A percentile compares a stretch with the other conserved stretches of the same genome.
Conservation (phyloP, 352 stramenopile species). For the Pythium aphanidermatum region DNA sequence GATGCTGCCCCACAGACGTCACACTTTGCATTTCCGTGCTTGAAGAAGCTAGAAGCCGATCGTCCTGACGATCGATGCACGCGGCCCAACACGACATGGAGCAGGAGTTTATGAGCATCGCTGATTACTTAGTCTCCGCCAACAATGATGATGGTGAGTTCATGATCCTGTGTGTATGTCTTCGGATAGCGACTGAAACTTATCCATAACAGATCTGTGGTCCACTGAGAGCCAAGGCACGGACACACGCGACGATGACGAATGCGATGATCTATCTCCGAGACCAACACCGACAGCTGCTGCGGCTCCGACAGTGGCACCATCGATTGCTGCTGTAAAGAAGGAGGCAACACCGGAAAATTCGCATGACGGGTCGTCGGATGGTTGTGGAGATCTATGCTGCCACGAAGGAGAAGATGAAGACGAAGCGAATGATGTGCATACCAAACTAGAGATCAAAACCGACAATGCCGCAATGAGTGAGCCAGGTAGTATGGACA, state of each 20-base stretch:
- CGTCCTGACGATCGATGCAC: constrained; percentile 17
- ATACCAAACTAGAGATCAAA: constrained; percentile 4
- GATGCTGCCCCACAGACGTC: too few species aligned
- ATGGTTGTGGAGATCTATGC: constrained; percentile 10
- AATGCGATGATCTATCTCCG: constrained; percentile 3
- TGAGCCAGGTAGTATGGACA: constrained; percentile 17
- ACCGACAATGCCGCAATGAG: constrained; percentile 11
- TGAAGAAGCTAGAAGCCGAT: too few species aligned
- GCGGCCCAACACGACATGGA: constrained; percentile 25
- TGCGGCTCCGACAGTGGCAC: background rate
- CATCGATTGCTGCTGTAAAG: background rate
- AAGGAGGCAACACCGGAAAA: constrained; percentile 14
- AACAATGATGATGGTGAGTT: constrained; percentile 22
- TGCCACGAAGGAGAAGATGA: constrained; percentile 12
- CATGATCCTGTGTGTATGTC: background rate
- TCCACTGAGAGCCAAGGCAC: background rate
- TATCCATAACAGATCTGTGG: constrained; percentile 21
- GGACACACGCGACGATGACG: background rate
- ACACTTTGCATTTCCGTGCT: too few species aligned
- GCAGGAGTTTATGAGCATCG: constrained; percentile 28
- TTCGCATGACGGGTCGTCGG: constrained; percentile 5
- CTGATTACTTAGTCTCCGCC: constrained; percentile 22
- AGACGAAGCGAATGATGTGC: constrained; percentile 1
- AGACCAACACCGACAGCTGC: background rate
- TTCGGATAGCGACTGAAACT: background rate